A percentile compares a stretch with the other conserved stretches of the same genome.
These are phyloP conservation scores for Cladosporium sp. DNA, from an alignment of 2,329 filamentous ascomycete genomes.

Conservation along the genomic window DNA sequence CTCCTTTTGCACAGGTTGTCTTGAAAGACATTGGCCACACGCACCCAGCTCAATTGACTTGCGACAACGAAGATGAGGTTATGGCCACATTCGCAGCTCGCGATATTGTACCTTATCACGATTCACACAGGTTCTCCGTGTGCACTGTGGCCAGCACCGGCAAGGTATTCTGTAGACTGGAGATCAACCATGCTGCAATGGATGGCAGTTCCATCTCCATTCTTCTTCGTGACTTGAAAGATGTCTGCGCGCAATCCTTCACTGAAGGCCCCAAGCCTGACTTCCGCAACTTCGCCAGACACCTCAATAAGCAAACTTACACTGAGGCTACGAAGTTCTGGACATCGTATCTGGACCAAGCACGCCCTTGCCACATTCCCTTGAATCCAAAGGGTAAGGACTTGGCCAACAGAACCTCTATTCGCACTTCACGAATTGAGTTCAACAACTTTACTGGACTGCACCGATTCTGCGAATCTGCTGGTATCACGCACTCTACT, in stretches of 20 bases:
- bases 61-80: constrained; percentile 4
- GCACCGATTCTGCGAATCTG: constrained; percentile 7
- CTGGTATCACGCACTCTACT: constrained; percentile 6
- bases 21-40: constrained; percentile 8
- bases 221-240: constrained; percentile 1
- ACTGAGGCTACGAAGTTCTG: background rate
- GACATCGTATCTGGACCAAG: constrained; percentile 2
- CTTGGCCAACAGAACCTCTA: constrained; percentile 5
- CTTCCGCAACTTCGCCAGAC: constrained; percentile 3
- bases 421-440: constrained; percentile 7
- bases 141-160: background rate
- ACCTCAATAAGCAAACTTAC: background rate
- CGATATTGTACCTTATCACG: constrained; percentile 10
- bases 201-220: constrained; percentile 46
- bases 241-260: background rate
- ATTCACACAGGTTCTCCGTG: constrained; percentile 10
- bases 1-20: constrained; percentile 7
- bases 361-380: constrained; percentile 3
- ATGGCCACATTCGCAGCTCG: constrained; percentile 7
- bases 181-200: constrained; percentile 29
- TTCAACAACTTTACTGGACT: constrained; percentile 3
- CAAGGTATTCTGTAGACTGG: constrained; percentile 7
- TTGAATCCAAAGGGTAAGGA: constrained; percentile 6
- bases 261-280: background rate
- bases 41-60: constrained; percentile 3